Evolutionary conservation across 2,329 filamentous ascomycete species (phyloP), one percentile per base, ranked within the genome.

Genomic region (Fusarium haematococcum): DNA sequence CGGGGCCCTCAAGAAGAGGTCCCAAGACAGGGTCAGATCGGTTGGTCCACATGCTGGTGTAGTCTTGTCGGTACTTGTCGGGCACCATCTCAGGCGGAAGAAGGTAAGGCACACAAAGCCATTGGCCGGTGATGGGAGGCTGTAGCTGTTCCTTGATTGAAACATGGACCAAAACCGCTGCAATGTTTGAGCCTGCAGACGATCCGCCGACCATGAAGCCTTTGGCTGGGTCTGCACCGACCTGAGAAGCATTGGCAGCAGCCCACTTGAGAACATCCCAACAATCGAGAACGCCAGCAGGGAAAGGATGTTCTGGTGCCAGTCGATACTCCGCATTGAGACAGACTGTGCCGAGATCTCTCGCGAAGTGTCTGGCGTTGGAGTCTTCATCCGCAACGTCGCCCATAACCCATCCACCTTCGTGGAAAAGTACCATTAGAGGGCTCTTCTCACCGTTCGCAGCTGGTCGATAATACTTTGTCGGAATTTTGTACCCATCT

Each of bases 241-340:
- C 6, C 35, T 18, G 3, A 37, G 62, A 37, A 58, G 52, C 52
- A 20, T 58, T 58, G 16, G 10, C 39, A 14, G 33, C 62, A n/a
- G 62, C 62, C 62, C 62, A 65, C 23, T 37, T 65, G 35, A 65
- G 37, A 16, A 27, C 32, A 48, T 65, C 62, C 50, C 62, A 58
- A 23, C 62, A 65, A 30, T 65, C 50, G 30, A 65, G 39, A 18
- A 58, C 37, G 3, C 50, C 50, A 7, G 13, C 48, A 16, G 50
- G 62, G 39, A 65, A 65, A 27, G 62, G 30, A 35, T 60, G 11
- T 33, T 65, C 62, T 4, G 62, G 62, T 33, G 62, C 62, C 11
- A 64, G n/a, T 35, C 62, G 39, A 7, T 65, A 65, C 50, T 65
- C 50, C 6, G 30, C 35, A 10, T 58, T 58, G 14, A 65, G 32